Evolutionary conservation across 345 rosid genomes (phyloP).

Genomic region (Bruguiera parviflora): DNA sequence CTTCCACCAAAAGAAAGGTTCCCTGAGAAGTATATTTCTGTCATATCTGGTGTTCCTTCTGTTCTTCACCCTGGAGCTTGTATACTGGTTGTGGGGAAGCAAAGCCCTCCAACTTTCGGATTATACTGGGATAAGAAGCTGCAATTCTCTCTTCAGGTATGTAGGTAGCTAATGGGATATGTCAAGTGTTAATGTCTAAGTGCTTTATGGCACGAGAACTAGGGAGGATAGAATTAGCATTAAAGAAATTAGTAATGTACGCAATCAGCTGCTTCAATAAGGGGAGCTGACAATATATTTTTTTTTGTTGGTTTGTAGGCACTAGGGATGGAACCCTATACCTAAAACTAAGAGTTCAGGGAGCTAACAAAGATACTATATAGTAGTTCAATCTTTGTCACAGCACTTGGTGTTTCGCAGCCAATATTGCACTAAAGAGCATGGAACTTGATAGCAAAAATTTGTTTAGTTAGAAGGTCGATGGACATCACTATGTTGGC

Average conservation of each 20-base stretch:
- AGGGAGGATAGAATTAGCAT: neutral
- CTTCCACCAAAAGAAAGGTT: conserved; percentile 87
- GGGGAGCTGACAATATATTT: too few species aligned
- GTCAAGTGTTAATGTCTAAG: neutral
- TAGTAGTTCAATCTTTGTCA: neutral
- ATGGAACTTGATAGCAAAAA: neutral
- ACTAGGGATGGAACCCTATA: too few species aligned
- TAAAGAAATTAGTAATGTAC: neutral
- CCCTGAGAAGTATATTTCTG: conserved; percentile 83
- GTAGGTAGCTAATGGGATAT: conserved; percentile 13
- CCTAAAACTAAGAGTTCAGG: too few species aligned
- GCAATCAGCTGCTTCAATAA: too few species aligned
- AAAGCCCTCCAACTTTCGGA: conserved; percentile 65
- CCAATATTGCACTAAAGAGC: neutral
- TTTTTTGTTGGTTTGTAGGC: too few species aligned
- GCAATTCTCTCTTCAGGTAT: conserved; percentile 82
- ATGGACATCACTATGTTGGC: neutral
- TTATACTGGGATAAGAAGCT: conserved; percentile 90
- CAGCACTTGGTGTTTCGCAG: neutral
- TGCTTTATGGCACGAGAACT: neutral
- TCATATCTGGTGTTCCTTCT: conserved; percentile 62
- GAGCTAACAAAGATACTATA: too few species aligned
- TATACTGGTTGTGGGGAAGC: conserved; percentile 66
- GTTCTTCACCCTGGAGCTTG: conserved; percentile 87
- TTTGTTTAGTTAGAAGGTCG: neutral